Base-by-base conservation (phyloP, 768 basidiomycete species). In the Macrolepiota dolichaula region DNA sequence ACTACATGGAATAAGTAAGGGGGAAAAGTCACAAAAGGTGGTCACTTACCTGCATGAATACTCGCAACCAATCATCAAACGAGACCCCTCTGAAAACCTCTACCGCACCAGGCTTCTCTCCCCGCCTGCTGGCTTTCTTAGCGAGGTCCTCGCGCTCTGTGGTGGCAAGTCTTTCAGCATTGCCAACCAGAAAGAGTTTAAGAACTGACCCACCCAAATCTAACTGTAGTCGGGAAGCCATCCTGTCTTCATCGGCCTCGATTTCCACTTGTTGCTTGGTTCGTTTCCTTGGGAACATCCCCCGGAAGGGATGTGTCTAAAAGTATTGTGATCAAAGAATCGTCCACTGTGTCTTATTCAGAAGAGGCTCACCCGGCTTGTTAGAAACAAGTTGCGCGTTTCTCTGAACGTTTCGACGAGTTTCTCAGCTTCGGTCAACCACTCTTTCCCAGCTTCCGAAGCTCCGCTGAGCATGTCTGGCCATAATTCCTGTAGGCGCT, bases 351-450 rank as follows among this genome's bases (percentile, higher is more conserved):
- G 17, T 40, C 27, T 49, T 24, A 24, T 24, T 24, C 46, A 40
- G 51, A 24, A 46, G n/a, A 44, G 58, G 73, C 85, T 66, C 62
- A 94, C 94, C 66, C 88, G 76, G 29, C 87, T 87, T 2, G 88
- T 86, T 66, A 89, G 79, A 69, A 96, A 99, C 64, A 98, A 70
- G 63, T 87, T 84, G 63, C 88, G 82, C 0, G 95, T 95, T 75
- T 94, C 89, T 55, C 96, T 78, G 74, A 95, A 98, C 71, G 85
- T 87, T 62, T 97, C 95, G 3, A 97, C 82, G 50, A 99, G 77
- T 66, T 85, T 89, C 69, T 93, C 92, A 0, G 94, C 93, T 66
- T 93, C 87, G 29, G 88, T 69, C 64, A 96, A 75, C 91, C 95
- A 98, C 66, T 88, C 84, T 54, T 83, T 79, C 59, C 84, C 77